Base-by-base conservation (phyloP, 352 stramenopile genomes). In the Bremia lactucae region DNA sequence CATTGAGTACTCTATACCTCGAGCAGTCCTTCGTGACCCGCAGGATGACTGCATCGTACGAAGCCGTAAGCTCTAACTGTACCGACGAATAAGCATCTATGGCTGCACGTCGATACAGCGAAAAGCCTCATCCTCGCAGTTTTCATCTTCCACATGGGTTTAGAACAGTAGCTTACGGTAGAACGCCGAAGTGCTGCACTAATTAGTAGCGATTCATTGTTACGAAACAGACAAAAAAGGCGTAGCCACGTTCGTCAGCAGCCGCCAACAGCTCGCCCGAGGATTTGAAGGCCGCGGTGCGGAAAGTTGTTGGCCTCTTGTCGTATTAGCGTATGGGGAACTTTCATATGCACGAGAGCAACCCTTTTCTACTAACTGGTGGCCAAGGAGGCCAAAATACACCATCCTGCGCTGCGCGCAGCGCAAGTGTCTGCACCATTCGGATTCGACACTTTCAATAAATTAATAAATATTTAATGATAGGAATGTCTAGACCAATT, bases 21-120 rank as follows among this genome's bases (percentile, higher is more conserved):
- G 72, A 85, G 77, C 80, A 90, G 55, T 90, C 74, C 46, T 72
- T 80, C 0, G 72, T 87, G 40, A 90, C 75, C 80, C 80, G 90
- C 19, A 93, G 46, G 43, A 88, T 89, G 2, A 90, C 77, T 1
- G 73, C 73, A 29, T 90, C 77, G 34, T 72, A 62, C 2, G 75
- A 93, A 0, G 75, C 73, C 1, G 75, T 90, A 13, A 93, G 62
- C 10, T 73, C 80, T 14, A 93, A 48, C 13, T 74, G 66, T 0
- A 77, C 78, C 0, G 77, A 80, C 15, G 84, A 31, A 93, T 76
- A 13, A 90, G 62, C 23, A 52, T 62, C 51, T 87, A 69, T 0
- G 77, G 68, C 34, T 81, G 60, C 18, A 90, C 73, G 44, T 93
- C 74, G 21, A 93, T 75, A 45, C 80, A 93, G 5, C 59, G 35